Evolutionary conservation across 768 basidiomycete species (phyloP), one percentile per base, ranked within the genome.

Genomic region (Mycena kentingensis): DNA sequence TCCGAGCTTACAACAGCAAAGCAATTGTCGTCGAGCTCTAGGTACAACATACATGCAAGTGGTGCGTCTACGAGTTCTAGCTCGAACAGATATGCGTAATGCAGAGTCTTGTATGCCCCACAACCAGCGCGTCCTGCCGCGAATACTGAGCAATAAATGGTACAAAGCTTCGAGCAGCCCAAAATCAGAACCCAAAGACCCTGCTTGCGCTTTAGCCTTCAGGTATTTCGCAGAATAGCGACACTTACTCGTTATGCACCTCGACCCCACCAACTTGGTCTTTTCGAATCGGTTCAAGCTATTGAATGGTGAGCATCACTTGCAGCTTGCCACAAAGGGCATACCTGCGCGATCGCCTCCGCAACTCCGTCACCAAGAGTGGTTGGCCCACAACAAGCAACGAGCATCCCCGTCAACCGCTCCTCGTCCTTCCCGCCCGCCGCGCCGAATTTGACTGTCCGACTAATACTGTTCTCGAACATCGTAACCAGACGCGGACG

Each of bases 341-440:
- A n/a, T n/a, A n/a, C n/a, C 6, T 57, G 55, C 35, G 63, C 57
- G 11, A 77, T 68, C 6, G 69, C 71, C 21, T 63, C 48, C 37
- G 73, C 60, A 3, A 71, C 72, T 16, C 64, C 63, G n/a, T 68
- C 65, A 2, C 72, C 72, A 37, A 81, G 52, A n/a, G 58, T 57
- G 3, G 47, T 51, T 2, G 78, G 78, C 24, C 78, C 79, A 60
- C 79, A 80, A 0, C 72, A 72, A 13, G 64, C 73, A 4, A 79
- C 68, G 4, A 68, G 63, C 19, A 79, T 62, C 13, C 78, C 79
- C 7, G 65, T 66, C 4, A 68, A 60, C 22, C 62, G 61, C 50
- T 57, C 57, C 27, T 59, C 52, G 11, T 50, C 56, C 42, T 58
- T 63, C 39, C 65, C 60, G 3, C 64, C 64, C 13, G 61, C 55